Evolutionary conservation across 2,329 filamentous ascomycete species (phyloP).

Genomic region (Dactylonectria estremocensis): DNA sequence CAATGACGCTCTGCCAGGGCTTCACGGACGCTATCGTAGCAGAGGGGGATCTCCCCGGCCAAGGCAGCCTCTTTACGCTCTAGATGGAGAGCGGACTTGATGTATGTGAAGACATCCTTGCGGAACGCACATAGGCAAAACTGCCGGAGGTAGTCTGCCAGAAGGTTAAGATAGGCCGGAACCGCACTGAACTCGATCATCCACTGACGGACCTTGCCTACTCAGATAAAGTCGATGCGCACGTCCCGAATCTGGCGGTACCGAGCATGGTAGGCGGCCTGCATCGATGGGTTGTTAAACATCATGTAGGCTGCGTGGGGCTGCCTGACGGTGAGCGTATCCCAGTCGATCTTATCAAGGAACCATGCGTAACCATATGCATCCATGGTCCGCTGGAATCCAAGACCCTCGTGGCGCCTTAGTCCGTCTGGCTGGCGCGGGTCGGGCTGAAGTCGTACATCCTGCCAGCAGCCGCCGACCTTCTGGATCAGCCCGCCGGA

Average conservation of each 20-base stretch:
- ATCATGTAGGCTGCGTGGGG: conserved; percentile 11
- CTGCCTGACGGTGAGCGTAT: background rate
- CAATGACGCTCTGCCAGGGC: too few species aligned
- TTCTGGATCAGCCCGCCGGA: background rate
- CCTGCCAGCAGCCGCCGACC: background rate
- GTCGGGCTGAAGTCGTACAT: background rate
- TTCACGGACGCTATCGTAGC: background rate
- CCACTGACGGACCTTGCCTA: conserved; percentile 3
- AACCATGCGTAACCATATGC: conserved; percentile 15
- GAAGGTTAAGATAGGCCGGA: conserved; percentile 1
- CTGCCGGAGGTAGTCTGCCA: conserved; percentile 14
- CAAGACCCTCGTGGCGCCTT: background rate
- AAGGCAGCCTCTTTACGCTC: background rate
- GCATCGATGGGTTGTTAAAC: conserved; percentile 18
- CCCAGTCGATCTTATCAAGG: conserved; percentile 18
- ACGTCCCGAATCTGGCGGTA: conserved; percentile 12
- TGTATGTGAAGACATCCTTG: conserved; percentile 14
- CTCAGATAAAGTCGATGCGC: conserved; percentile 11
- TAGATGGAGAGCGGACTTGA: conserved; percentile 2
- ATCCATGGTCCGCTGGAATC: conserved; percentile 9
- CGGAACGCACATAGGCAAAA: conserved; percentile 15
- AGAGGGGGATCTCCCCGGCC: background rate
- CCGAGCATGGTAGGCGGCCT: conserved; percentile 7
- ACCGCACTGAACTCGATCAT: conserved; percentile 14
- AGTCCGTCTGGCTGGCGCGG: conserved; percentile 1